Evolutionary conservation across 805 yeast genomes (phyloP), one percentile per base, ranked within the genome.

Genomic region (Wickerhamomyces pijperi): DNA sequence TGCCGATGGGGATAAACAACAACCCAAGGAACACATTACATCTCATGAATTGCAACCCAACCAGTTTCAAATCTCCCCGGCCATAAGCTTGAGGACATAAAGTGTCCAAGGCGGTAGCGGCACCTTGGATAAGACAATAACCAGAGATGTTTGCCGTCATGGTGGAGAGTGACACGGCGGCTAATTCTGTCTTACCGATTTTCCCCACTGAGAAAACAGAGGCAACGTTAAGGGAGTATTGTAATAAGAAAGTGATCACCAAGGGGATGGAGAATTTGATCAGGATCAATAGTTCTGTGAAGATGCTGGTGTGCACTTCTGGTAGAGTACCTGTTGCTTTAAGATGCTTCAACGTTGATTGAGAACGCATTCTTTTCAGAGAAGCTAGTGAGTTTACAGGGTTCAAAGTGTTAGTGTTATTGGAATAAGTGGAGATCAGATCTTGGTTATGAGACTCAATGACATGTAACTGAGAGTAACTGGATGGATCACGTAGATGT

Each of bases 81-180:
- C 92, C 90, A 51, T 65, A 81, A 1, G 88, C 81, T 56, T 82
- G 90, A 2, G 88, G 82, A 54, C 88, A 75, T 28, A 82, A 65
- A 0, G 90, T 82, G 50, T 82, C 90, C 39, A 82, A 65, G 41
- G 86, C 76, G 0, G 92, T 81, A n/a, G 86, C 76, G 3, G 81
- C 69, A 12, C 90, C 92, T 48, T 81, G 82, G 46, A 82, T 77
- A 11, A 81, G 69, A 29, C 86, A 82, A 44, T 80, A 72, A 2
- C 85, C 88, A 3, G 82, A 69, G 39, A 82, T 80, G 52, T 80
- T 82, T 7, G 85, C 82, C 4, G 87, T 78, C 86, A 82, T 81
- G 17, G 82, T 71, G 15, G 83, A 80, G 36, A 82, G 60, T 14
- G 86, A 75, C 6, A 80, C 82, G 25, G 86, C 90, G 14, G 87